Base-by-base conservation (phyloP, 2,329 filamentous ascomycete genomes). In the Penicillium italicum region DNA sequence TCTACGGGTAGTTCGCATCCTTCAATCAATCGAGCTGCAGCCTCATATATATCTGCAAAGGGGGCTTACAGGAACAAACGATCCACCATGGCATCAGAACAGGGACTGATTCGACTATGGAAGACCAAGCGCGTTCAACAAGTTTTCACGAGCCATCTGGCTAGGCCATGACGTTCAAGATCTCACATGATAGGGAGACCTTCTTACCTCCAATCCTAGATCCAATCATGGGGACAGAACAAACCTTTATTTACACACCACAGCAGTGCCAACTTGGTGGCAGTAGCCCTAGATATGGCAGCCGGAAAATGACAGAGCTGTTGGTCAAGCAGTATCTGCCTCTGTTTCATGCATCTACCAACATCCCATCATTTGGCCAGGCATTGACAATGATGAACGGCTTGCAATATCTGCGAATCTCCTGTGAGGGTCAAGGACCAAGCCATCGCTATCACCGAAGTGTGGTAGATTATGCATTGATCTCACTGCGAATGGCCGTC, bases 301-400 rank as follows among this genome's bases (percentile, higher is more conserved):
- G 86, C 70, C 81, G 83, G 64, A 88, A 90, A 66, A 84, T 94
- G 66, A 91, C 87, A 58, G 88, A 93, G 68, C 82, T 95, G 56
- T 80, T 96, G 58, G 89, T 90, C 14, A 85, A 90, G 69, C 91
- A 96, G 74, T 96, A 95, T 67, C 90, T 90, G 50, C 90, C 91
- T 6, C 77, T 96, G 3, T 96, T 96, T 75, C 91, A 96, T 69
- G 89, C 91, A 7, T 89, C 91, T 8, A 93, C 90, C 58, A 94
- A 96, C 69, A 87, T 95, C 7, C 84, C 89, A 5, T 89, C 89
- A 37, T 96, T 96, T 76, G 86, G 93, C 64, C 81, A 85, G 60
- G 89, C 89, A 46, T 79, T 96, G 69, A 82, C 81, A 34, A 78
- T 85, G 59, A 72, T 96, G 66, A 77, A 83, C 55, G 88, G 87